Evolutionary conservation across 331 rosid genomes (phyloP), one percentile per base, ranked within the genome.

Genomic region (Spiraea crenata): DNA sequence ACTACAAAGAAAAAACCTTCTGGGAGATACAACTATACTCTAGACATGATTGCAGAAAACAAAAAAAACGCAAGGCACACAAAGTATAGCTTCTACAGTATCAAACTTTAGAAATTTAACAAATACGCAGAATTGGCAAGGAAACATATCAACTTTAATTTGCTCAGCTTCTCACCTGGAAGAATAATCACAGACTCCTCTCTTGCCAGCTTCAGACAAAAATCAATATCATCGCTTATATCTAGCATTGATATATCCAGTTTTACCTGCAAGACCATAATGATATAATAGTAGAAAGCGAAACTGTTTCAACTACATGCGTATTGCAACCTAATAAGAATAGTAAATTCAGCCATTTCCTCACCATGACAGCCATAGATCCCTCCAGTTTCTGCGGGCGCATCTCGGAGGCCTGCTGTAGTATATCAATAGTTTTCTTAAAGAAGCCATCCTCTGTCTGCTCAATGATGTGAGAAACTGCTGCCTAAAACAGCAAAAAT

Each of bases 321-420:
- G n/a, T n/a, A n/a, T n/a, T n/a, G n/a, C n/a, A n/a, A n/a, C n/a
- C n/a, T n/a, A n/a, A n/a, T n/a, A n/a, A n/a, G n/a, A n/a, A n/a
- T n/a, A n/a, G n/a, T n/a, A n/a, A n/a, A 0, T 69, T 0, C 34
- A 37, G 67, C 54, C 58, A 63, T 62, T 75, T 64, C 52, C 74
- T 80, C 72, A 93, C 99, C 97, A 93, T 93, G 78, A 91, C 79
- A 64, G 95, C 92, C 97, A 93, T 91, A 20, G 99, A 86, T 49
- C 99, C 99, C 73, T 91, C 90, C 5, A 97, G 96, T 66, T 66
- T 84, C 73, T 79, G 83, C 38, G 96, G 96, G 81, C 83, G 89
- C 11, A 86, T 48, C 41, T 95, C 86, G 4, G 92, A 81, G 35
- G 87, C 76, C 76, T 79, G 81, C 81, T 83, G 83, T 78, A 91